phyloP scores from a whole-genome alignment of 169 alveolate species.

The Cryptosporidium xiaoi region DNA sequence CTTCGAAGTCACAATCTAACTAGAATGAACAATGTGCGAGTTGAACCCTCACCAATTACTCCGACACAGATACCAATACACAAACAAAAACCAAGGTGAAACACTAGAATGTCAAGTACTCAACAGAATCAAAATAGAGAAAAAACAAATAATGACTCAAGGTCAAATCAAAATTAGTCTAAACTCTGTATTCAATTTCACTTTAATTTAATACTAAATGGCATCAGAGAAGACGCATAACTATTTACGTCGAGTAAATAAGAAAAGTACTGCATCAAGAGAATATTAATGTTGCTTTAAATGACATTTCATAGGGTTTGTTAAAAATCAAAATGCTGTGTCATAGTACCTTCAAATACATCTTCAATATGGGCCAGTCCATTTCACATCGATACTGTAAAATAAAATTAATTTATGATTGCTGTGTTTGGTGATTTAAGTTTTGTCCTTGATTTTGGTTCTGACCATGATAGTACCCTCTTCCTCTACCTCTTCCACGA shows the following conservation, averaged over 20 bases:
- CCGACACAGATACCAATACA: no score
- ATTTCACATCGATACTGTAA: no score
- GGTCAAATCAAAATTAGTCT: constrained; percentile 20
- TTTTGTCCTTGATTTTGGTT: constrained; percentile 36
- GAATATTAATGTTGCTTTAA: constrained; percentile 31
- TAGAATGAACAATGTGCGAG: no score
- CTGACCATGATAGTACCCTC: constrained; percentile 71
- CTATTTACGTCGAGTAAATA: constrained; percentile 29
- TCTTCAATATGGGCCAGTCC: constrained; percentile 10
- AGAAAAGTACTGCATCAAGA: constrained; percentile 18
- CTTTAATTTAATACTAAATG: no score
- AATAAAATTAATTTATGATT: no score
- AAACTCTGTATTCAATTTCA: background rate
- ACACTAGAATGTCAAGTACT: no score
- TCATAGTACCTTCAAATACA: background rate
- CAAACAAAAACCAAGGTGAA: no score
- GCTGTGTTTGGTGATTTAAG: constrained; percentile 2
- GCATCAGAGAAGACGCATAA: background rate
- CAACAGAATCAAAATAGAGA: no score
- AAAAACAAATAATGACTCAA: background rate
- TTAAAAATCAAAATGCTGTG: background rate
- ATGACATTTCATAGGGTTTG: background rate
- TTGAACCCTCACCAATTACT: no score
- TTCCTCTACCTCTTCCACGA: constrained; percentile 76
- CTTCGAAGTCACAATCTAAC: no score